A percentile compares a stretch with the other conserved stretches of the same genome.
phyloP scores from a whole-genome alignment of 257 asterid species.

The Jasminum sambac region DNA sequence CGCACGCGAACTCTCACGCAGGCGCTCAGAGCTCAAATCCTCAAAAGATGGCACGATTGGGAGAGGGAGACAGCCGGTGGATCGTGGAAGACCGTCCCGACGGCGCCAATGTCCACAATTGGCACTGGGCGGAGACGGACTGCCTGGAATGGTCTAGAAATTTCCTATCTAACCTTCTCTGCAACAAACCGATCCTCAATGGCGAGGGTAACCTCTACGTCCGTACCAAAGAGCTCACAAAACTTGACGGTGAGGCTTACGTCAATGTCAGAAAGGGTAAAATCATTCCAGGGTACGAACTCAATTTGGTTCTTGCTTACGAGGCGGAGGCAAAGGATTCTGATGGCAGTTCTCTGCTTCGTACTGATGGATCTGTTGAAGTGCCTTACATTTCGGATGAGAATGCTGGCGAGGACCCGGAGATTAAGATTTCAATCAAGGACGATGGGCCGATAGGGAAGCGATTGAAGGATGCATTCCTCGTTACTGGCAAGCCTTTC shows the following conservation, averaged over 20 bases:
- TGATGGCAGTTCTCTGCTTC: conserved; percentile 43
- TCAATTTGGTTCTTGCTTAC: conserved; percentile 61
- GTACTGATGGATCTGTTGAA: conserved; percentile 72
- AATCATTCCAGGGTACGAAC: conserved; percentile 84
- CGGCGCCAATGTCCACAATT: conserved; percentile 94
- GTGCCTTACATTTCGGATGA: conserved; percentile 86
- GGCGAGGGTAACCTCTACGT: conserved; percentile 69
- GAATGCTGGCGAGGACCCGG: conserved; percentile 96
- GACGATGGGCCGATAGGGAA: conserved; percentile 81
- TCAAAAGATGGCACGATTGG: conserved; percentile 65
- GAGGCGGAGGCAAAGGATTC: conserved; percentile 74
- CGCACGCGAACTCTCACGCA: neutral
- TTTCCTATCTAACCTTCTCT: conserved; percentile 56
- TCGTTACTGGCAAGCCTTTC: conserved; percentile 66
- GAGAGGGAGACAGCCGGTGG: conserved; percentile 97
- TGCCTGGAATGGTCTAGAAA: conserved; percentile 84
- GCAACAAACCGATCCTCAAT: conserved; percentile 47
- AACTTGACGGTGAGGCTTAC: conserved; percentile 84
- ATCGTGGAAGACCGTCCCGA: conserved; percentile 94
- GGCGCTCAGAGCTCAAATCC: neutral
- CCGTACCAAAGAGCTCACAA: conserved; percentile 50
- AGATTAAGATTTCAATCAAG: conserved; percentile 51
- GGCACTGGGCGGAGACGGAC: conserved; percentile 97
- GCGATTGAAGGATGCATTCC: conserved; percentile 73
- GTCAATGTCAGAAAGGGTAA: conserved; percentile 93